Evolutionary conservation across 441 rosid species (phyloP), one percentile per base, ranked within the genome.

Genomic region (Syzygium syzygioides): DNA sequence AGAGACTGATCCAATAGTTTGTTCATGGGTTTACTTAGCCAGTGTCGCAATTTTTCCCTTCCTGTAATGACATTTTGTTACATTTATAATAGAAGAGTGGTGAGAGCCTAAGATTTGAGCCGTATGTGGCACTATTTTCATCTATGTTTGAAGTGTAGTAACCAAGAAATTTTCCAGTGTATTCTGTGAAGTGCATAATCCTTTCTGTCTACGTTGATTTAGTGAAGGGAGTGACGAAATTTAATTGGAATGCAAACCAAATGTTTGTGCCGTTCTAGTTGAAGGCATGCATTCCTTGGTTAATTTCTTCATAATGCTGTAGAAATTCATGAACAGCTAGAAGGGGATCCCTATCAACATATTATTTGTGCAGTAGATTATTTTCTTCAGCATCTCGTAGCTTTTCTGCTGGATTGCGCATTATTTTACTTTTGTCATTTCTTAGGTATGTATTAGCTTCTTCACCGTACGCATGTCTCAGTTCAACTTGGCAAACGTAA

Each of bases 21-120:
- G 64, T 76, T 17, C 34, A 25, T 88, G 14, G 23, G 15, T n/a
- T 41, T 71, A 41, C 84, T 48, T 89, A 59, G 80, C 68, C 18
- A 34, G 11, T 59, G 86, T 87, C 64, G 10, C 83, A 59, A 45
- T 86, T 90, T 88, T 85, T 91, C 87, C 86, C 87, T 85, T 19
- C 52, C 41, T 87, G 68, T 85, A 85, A 32, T 55, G 62, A 26
- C 86, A 26, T 55, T 34, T 55, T 55, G 85, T 32, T 87, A 30
- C 15, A 23, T 87, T 48, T 54, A 79, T 57, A 68, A 83, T 54
- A 34, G 86, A 45, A 53, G 57, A 86, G 52, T 62, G 57, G 79
- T 26, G 32, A 62, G 13, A 48, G 41, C 41, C 53, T 41, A 23
- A 41, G 52, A 41, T 41, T 23, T 76, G 53, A 4, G 52, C 83